Conservation (phyloP, 2,329 filamentous ascomycete genomes). For the Thielaviopsis ethacetica region DNA sequence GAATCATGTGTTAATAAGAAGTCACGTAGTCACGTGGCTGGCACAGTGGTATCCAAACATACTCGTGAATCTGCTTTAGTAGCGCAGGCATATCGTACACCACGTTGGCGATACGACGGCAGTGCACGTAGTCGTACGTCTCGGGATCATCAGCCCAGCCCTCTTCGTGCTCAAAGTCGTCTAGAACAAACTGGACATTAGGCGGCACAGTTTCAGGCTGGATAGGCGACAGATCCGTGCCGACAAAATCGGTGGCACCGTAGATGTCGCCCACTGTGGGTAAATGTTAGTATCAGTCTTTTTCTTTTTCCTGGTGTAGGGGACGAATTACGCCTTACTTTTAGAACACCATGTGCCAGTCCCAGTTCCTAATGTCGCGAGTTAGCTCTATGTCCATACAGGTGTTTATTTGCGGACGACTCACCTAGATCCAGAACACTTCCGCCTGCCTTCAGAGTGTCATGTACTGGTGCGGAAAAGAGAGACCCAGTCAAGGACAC, state of each 20-base stretch:
- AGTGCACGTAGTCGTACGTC: constrained; percentile 32
- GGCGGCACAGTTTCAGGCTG: constrained; percentile 34
- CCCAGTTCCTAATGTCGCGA: constrained; percentile 25
- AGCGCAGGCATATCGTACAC: constrained; percentile 26
- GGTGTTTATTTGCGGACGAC: constrained; percentile 11
- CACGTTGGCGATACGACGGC: constrained; percentile 30
- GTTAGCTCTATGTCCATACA: too few relatives aligned
- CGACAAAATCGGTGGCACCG: constrained; percentile 26
- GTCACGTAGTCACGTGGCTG: not conserved
- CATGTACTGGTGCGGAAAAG: constrained; percentile 29
- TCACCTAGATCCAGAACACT: constrained; percentile 31
- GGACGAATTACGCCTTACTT: constrained; percentile 20
- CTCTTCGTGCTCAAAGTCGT: constrained; percentile 33
- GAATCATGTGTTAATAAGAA: not conserved
- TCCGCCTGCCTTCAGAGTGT: constrained; percentile 20
- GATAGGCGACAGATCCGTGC: constrained; percentile 35
- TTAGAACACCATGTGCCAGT: constrained; percentile 36
- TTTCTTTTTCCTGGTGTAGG: constrained; percentile 28
- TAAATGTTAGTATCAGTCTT: constrained; percentile 24
- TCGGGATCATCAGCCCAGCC: constrained; percentile 31
- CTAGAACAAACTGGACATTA: constrained; percentile 34
- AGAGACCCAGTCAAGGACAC: constrained; percentile 23
- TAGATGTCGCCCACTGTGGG: constrained; percentile 31
- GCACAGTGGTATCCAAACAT: constrained; percentile 13
- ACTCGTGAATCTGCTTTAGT: constrained; percentile 27